Evolutionary conservation across 2,329 filamentous ascomycete species (phyloP).

Genomic region (Microsporum canis): DNA sequence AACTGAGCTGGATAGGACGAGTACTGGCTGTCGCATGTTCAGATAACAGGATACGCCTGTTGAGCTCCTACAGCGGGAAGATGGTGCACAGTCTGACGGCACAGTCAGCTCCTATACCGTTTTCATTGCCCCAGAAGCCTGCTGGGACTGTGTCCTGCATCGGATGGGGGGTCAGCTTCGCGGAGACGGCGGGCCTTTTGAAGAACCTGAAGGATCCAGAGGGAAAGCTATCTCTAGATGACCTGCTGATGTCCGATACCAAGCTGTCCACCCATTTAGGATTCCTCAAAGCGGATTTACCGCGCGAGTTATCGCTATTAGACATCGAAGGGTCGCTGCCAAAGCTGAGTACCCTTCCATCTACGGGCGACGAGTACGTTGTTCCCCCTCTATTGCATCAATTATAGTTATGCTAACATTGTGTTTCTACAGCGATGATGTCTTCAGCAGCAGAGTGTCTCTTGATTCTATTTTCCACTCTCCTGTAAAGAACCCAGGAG

Average conservation of each 20-base stretch:
- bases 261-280: slow-evolving; percentile 23
- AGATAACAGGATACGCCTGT: slow-evolving; percentile 64
- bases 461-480: slow-evolving; percentile 59
- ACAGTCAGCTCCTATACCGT: slow-evolving; percentile 26
- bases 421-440: slow-evolving; percentile 38
- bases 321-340: slow-evolving; percentile 67
- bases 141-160: slow-evolving; percentile 35
- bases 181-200: slow-evolving; percentile 38
- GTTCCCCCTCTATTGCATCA: background rate
- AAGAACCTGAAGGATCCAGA: slow-evolving; percentile 24
- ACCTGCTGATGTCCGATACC: slow-evolving; percentile 31
- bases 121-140: slow-evolving; percentile 35
- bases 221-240: slow-evolving; percentile 28
- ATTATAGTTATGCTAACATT: background rate
- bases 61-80: slow-evolving; percentile 72
- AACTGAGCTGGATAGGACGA: slow-evolving; percentile 32
- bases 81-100: slow-evolving; percentile 56
- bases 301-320: slow-evolving; percentile 59
- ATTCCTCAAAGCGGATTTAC: slow-evolving; percentile 47
- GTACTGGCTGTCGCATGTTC: slow-evolving; percentile 74
- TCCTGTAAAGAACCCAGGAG: slow-evolving; percentile 52
- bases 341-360: slow-evolving; percentile 61
- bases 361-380: slow-evolving; percentile 46
- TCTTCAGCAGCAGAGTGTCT: slow-evolving; percentile 59
- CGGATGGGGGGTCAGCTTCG: slow-evolving; percentile 46